Evolutionary conservation across 1,139 yeast species (phyloP), one percentile per base, ranked within the genome.

Genomic region (Saccharomyces hybrid): DNA sequence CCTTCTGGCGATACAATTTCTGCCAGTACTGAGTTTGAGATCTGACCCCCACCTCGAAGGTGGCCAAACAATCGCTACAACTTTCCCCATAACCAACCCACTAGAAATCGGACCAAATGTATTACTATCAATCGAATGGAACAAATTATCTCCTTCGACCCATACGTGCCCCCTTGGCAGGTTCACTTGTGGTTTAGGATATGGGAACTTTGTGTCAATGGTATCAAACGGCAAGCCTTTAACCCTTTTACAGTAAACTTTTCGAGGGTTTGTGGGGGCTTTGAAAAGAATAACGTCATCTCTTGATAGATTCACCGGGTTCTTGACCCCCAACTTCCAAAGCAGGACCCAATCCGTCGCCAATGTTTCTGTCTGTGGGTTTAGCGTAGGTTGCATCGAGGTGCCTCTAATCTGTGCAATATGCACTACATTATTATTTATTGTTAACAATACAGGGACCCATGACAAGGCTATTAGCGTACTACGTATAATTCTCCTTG

Each of bases 311-410:
- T 77, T 73, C 19, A 73, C 69, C 1, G 83, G 76, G 46, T 73
- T 70, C 53, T 78, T 76, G 29, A 82, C 71, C 32, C 81, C 79
- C 71, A 75, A 83, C 67, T 87, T 88, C 77, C 86, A 82, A 16
- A 91, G 75, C 8, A 88, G 62, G 0, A 87, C 90, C 69, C 87
- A 78, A 67, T 90, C 96, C 1, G 59, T 58, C 34, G 34, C 34
- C 34, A 31, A 31, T 28, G 73, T 64, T 14, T 77, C 70, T 24
- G 79, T 75, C 49, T 82, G 78, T 0, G 96, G 95, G 68, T 91
- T 91, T 65, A 91, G 79, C 0, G 96, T 81, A 1, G 98, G 98
- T 51, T 88, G 78, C 98, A 91, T 91, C 19, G 96, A 88, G 46
- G 79, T 71, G 1, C 98, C 98, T 44, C 83, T 80, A n/a, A 91